Evolutionary conservation across 208 protist species (phyloP).

Genomic region (Phytomonas francai): DNA sequence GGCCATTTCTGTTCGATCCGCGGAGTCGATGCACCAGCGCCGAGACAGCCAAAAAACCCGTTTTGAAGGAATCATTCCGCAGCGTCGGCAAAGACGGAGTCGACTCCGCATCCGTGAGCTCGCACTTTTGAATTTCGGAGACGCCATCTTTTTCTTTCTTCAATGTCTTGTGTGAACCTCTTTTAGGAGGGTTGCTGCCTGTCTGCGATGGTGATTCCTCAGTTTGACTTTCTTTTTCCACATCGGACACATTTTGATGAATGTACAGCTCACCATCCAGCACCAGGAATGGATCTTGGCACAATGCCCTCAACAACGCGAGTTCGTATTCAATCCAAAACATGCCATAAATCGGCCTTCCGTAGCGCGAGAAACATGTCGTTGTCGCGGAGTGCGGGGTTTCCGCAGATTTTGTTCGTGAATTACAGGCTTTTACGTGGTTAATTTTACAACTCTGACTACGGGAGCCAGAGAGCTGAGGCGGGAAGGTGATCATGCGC

Average conservation of each 20-base stretch:
- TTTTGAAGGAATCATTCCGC: slow-evolving; percentile 19
- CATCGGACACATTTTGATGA: slow-evolving; percentile 21
- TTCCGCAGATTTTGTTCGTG: background rate
- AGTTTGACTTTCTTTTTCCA: background rate
- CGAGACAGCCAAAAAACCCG: slow-evolving; percentile 71
- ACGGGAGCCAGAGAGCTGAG: background rate
- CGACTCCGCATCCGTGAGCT: background rate
- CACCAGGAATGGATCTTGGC: slow-evolving; percentile 50
- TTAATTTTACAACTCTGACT: background rate
- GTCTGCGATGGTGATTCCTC: background rate
- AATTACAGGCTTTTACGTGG: background rate
- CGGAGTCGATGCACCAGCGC: slow-evolving; percentile 70
- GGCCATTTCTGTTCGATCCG: slow-evolving; percentile 11
- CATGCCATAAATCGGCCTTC: slow-evolving; percentile 64
- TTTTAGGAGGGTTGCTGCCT: background rate
- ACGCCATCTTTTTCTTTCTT: background rate
- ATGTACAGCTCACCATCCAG: slow-evolving; percentile 86
- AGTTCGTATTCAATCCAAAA: slow-evolving; percentile 85
- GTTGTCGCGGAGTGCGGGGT: slow-evolving; percentile 6
- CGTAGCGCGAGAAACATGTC: slow-evolving; percentile 79
- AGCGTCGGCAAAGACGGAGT: background rate
- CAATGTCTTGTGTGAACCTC: background rate
- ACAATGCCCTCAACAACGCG: slow-evolving; percentile 49
- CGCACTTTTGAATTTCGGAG: background rate
- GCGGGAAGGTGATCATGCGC: slow-evolving; percentile 54